Base-by-base conservation (phyloP, 306 rosid genomes). In the Rosa persica region DNA sequence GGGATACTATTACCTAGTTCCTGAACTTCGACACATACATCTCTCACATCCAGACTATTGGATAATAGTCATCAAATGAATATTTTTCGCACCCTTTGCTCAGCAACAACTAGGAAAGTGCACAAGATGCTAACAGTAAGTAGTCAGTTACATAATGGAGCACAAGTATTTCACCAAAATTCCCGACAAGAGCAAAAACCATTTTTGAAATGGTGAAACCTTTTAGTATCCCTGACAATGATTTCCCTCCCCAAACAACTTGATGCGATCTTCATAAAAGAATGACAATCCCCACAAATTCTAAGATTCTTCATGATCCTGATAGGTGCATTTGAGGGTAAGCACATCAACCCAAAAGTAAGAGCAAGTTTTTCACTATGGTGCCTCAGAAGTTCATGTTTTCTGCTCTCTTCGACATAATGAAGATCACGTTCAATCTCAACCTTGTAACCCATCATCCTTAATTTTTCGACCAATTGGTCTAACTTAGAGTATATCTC, bases 301-400 rank as follows among this genome's bases (percentile, higher is more conserved):
- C 97, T 92, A 66, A 92, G 93, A 76, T 94, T 92, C 86, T 94
- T 94, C 89, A 92, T 94, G 76, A 94, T 89, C 82, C 94, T 89
- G 78, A 94, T 88, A 43, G 96, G 93, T 55, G 77, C 85, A 78
- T 78, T 81, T 52, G 81, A 30, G 52, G 97, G 94, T 72, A 90
- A 90, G 82, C 88, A 87, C 89, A 92, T 84, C 70, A 94, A 76
- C 27, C 97, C 97, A 84, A 79, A 84, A 61, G 92, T 77, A 80
- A 90, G 75, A 54, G 96, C 95, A 62, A 94, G 94, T 79, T 94
- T 94, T 87, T 92, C 98, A 39, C 96, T 86, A 55, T 90, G 97
- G 65, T 92, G 94, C 81, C 88, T 82, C 89, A 90, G 49, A 77
- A 90, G 97, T 81, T 84, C 87, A 57, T 78, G 86, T 76, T 94